Evolutionary conservation across 1,284 basidiomycete genomes (phyloP), one percentile per base, ranked within the genome.

Genomic region (Ustilago curta): DNA sequence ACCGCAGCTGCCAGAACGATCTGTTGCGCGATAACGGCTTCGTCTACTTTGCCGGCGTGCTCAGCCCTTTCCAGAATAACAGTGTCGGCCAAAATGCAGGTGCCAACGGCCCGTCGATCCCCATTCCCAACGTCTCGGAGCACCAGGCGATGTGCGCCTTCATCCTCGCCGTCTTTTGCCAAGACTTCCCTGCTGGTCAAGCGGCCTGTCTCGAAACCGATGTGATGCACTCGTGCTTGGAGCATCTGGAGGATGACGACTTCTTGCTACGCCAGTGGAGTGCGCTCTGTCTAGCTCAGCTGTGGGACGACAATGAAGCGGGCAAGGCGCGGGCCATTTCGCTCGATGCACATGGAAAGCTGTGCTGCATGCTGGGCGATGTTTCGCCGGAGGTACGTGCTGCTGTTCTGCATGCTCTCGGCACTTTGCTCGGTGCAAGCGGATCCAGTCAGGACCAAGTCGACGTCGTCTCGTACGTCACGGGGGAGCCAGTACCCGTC

Each of bases 61-160:
- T 84, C 25, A 79, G 75, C 35, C 82, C 82, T 12, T 80, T 82
- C 60, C 67, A 75, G 37, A 65, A 60, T 57, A 59, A 51, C 29
- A 61, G 48, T 19, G 56, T 42, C 50, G 48, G 75, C 21, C 50
- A 76, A 35, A 56, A 59, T 18, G 70, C 58, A 16, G 67, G 62
- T 8, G 70, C 54, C 39, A 61, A 45, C 21, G 58, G 90, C 90
- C 52, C 65, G 25, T 69, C 76, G 14, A 27, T 86, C 23, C 83
- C 84, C 25, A 90, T 97, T 29, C 94, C 95, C 0, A 98, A 99
- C 85, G 91, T 91, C 53, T 93, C 93, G 16, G 96, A 99, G 85
- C 95, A 99, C 85, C 93, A 95, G 66, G 96, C 96, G 0, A 99
- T 99, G 96, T 99, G 95, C 83, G 94, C 95, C 0, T 99, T 98